Conservation (phyloP, 306 rosid species). For the Vigna unguiculata region DNA sequence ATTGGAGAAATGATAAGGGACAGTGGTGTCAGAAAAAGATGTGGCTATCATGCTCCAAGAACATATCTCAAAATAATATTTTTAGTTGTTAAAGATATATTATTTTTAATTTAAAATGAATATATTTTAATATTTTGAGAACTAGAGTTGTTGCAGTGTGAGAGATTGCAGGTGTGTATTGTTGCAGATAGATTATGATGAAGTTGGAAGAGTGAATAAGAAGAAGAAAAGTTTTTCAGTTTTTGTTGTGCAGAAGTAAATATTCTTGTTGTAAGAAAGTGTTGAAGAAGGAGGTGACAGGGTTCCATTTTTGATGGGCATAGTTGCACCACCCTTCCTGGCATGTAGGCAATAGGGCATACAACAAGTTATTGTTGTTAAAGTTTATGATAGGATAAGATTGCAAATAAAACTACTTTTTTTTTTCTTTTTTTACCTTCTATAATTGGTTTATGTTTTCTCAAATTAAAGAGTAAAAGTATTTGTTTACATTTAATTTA, state of each 20-base stretch:
- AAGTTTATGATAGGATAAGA: too few species aligned
- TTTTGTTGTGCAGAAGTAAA: too few species aligned
- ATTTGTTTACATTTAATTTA: too few species aligned
- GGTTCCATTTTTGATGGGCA: constrained; percentile 31
- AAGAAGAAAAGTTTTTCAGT: neutral
- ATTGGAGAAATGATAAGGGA: constrained; percentile 45
- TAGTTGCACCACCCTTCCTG: constrained; percentile 3
- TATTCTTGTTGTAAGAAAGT: neutral
- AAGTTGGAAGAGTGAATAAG: neutral
- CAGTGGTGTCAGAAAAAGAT: constrained; percentile 44
- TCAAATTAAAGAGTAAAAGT: too few species aligned
- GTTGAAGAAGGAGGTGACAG: constrained; percentile 20
- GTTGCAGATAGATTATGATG: neutral
- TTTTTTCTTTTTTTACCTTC: too few species aligned
- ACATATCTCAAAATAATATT: neutral
- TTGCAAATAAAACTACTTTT: too few species aligned
- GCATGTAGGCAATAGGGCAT: constrained; percentile 2
- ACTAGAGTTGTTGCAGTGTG: too few species aligned
- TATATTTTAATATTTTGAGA: neutral
- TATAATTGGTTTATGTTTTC: too few species aligned
- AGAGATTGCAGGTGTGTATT: constrained; percentile 33
- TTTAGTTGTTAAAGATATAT: neutral
- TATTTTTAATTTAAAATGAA: neutral
- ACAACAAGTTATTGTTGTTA: neutral
- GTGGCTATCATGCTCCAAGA: constrained; percentile 36